These are phyloP conservation scores for Ophiostoma triangulosporum DNA, from an alignment of 2,329 filamentous ascomycete species.

Conservation along the genomic window DNA sequence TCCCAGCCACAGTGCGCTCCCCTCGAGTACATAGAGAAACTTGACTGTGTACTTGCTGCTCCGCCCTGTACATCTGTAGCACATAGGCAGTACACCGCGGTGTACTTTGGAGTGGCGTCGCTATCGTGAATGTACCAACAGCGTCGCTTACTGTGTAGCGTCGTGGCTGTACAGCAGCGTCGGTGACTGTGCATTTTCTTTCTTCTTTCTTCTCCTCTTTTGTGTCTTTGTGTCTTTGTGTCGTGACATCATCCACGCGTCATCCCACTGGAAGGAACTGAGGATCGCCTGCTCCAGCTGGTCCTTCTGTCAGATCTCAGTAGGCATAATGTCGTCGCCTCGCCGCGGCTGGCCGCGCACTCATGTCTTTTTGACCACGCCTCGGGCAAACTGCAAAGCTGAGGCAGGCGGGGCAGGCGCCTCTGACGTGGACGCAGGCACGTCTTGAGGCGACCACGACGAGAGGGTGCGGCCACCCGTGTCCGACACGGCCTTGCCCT, in stretches of 20 bases:
- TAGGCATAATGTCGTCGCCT: constrained; percentile 68
- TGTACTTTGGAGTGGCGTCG: too few species aligned
- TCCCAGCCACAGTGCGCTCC: too few species aligned
- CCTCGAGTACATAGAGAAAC: too few species aligned
- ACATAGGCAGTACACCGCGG: too few species aligned
- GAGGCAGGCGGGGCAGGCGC: neutral
- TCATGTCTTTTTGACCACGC: constrained; percentile 73
- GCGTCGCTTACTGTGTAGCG: too few species aligned
- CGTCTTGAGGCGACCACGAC: neutral
- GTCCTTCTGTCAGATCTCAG: constrained; percentile 67
- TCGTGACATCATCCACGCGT: constrained; percentile 65
- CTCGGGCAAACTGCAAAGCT: constrained; percentile 35
- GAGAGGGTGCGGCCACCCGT: neutral
- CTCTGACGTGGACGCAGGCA: neutral
- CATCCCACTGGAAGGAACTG: constrained; percentile 79
- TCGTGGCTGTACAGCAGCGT: too few species aligned
- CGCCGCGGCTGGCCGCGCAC: constrained; percentile 46
- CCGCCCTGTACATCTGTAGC: too few species aligned
- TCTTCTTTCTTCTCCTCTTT: neutral
- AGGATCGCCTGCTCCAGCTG: constrained; percentile 64
- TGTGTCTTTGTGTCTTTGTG: constrained; percentile 27
- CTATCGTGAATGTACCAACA: too few species aligned
- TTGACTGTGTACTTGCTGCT: too few species aligned
- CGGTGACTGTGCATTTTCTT: too few species aligned
- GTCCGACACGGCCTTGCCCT: neutral